Evolutionary conservation across 179 eudicot species (phyloP), one percentile per base, ranked within the genome.

Genomic region (Silene noctiflora): DNA sequence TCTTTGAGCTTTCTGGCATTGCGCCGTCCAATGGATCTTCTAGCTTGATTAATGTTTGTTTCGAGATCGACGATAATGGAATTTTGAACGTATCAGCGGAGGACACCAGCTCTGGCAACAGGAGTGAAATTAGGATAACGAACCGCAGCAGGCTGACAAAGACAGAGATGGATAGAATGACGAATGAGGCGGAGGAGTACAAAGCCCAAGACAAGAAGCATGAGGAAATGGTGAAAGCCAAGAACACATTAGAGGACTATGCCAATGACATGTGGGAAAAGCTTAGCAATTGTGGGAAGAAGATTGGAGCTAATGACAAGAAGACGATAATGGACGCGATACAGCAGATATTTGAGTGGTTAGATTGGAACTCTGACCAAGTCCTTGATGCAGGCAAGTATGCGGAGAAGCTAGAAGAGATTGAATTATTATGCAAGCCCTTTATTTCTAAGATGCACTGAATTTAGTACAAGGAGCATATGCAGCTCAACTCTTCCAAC

Each of bases 181-280:
- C 55, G 72, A 14, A 27, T 31, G 81, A 78, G 56, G 76, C 81
- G 0, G 63, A 78, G 64, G 16, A 72, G 76, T 78, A 27, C 64
- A 63, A 53, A 42, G 66, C 39, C 0, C 56, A 78, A 21, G 76
- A 72, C 21, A 20, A 29, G 19, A 46, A 78, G 53, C 29, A 17
- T 42, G 35, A 51, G 66, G 21, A 53, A 25, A 64, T 63, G 76
- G 25, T 64, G 20, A 65, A 46, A 51, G 76, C 76, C 14, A 35
- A 63, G 72, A 33, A 64, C 13, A 17, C 17, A 3, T 51, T 78
- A 46, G 76, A 78, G 65, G 35, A 72, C 21, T 78, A 72, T 53
- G 72, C 60, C 1, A 64, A 39, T 55, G 33, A 33, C 9, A 20
- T 71, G 71, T 31, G 9, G 53, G 76, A 78, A 10, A 31, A 24